Evolutionary conservation across 2,329 filamentous ascomycete genomes (phyloP).

Genomic region (Myriangium duriaei): DNA sequence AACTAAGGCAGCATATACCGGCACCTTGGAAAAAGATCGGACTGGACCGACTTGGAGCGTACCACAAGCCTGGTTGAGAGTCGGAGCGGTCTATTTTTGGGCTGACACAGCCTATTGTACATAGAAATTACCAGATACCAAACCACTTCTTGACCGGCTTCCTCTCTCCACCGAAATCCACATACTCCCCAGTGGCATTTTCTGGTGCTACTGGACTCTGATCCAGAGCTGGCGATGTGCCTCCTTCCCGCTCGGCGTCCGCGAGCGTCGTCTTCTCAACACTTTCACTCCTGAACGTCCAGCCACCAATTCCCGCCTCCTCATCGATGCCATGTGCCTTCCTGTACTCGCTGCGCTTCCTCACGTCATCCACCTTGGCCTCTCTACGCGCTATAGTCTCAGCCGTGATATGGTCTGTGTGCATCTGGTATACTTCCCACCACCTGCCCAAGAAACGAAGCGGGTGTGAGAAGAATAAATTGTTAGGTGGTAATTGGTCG

Average conservation of each 20-base stretch:
- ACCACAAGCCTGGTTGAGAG: too few relatives aligned
- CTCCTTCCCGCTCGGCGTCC: constrained; percentile 26
- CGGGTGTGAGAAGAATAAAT: constrained; percentile 58
- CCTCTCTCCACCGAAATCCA: constrained; percentile 15
- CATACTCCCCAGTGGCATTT: constrained; percentile 6
- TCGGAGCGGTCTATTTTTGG: too few relatives aligned
- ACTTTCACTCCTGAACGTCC: constrained; percentile 28
- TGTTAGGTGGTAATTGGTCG: constrained; percentile 61
- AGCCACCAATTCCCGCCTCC: constrained; percentile 33
- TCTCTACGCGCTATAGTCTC: constrained; percentile 60
- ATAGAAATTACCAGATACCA: constrained; percentile 54
- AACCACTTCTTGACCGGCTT: constrained; percentile 67
- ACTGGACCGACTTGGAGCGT: too few relatives aligned
- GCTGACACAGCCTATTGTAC: too few relatives aligned
- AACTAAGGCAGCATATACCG: too few relatives aligned
- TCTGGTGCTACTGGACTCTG: constrained; percentile 8
- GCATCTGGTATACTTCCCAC: constrained; percentile 61
- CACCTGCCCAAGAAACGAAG: constrained; percentile 52
- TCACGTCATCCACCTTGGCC: constrained; percentile 67
- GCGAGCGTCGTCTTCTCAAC: constrained; percentile 5
- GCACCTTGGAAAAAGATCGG: too few relatives aligned
- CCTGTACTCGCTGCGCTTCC: constrained; percentile 75
- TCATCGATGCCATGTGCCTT: constrained; percentile 72
- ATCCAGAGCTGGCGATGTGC: constrained; percentile 22
- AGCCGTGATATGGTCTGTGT: constrained; percentile 57